Conservation (phyloP, 176 grass and related monocot species). For the Aegilops bicornis region DNA sequence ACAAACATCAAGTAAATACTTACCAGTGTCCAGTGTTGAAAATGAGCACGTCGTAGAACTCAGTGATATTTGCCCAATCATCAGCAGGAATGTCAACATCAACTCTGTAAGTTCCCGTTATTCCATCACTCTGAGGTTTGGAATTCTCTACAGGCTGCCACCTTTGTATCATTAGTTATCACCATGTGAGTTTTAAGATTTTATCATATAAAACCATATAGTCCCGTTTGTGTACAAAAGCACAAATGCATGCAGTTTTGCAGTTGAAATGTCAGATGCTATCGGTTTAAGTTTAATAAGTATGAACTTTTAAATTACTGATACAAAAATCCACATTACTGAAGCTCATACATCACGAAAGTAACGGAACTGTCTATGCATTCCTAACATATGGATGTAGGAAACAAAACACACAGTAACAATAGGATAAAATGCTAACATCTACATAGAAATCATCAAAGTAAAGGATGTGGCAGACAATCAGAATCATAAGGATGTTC, state of each 20-base stretch:
- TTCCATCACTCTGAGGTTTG: conserved; percentile 43
- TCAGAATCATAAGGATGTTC: neutral
- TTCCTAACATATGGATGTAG: neutral
- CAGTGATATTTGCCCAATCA: conserved; percentile 75
- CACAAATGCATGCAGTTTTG: neutral
- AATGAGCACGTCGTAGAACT: conserved; percentile 88
- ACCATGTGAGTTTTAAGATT: conserved; percentile 41
- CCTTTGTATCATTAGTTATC: conserved; percentile 80
- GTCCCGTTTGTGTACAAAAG: neutral
- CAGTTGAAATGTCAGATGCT: conserved; percentile 9
- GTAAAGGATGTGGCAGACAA: neutral
- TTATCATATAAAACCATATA: neutral
- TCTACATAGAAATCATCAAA: neutral
- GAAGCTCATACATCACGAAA: neutral
- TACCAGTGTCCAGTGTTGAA: conserved; percentile 98
- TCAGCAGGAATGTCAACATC: conserved; percentile 72
- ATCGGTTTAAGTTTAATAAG: neutral
- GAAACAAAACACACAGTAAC: neutral
- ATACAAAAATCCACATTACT: neutral
- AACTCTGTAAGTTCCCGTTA: conserved; percentile 66
- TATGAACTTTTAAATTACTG: neutral
- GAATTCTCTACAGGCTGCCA: conserved; percentile 70
- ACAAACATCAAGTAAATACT: conserved; percentile 5
- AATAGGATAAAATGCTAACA: neutral
- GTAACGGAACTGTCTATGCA: neutral